phyloP scores from a whole-genome alignment of 192 early-diverging fungal genomes.

The Oehlia diaphana region DNA sequence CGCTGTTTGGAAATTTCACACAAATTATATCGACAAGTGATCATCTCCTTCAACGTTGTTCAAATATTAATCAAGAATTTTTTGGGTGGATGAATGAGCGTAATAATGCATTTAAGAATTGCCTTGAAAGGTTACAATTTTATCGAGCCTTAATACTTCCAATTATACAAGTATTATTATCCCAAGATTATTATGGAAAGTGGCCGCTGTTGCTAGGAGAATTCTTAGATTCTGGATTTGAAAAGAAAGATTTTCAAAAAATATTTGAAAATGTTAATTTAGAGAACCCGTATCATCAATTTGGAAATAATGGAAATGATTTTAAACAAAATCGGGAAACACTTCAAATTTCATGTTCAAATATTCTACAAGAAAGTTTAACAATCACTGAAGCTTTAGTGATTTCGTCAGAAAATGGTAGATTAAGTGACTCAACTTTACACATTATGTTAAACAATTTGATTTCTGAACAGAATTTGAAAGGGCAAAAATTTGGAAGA shows the following conservation, averaged over 20 bases:
- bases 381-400: background rate
- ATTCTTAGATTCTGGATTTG: conserved; percentile 6
- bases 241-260: conserved; percentile 3
- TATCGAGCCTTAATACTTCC: conserved; percentile 14
- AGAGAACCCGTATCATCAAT: background rate
- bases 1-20: background rate
- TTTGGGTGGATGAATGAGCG: conserved; percentile 22
- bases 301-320: background rate
- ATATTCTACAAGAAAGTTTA: background rate
- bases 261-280: background rate
- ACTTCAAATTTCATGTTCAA: conserved; percentile 1
- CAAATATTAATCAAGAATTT: conserved; percentile 15
- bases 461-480: background rate
- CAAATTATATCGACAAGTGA: conserved; percentile 15
- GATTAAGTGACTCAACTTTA: background rate
- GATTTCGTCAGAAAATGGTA: background rate
- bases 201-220: conserved; percentile 5
- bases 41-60: background rate
- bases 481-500: background rate
- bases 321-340: background rate
- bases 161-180: background rate
- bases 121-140: conserved; percentile 17
- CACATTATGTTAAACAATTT: background rate
- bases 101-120: conserved; percentile 3
- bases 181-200: conserved; percentile 22